phyloP scores from a whole-genome alignment of 176 grass and related monocot genomes.

The Avena sativa region DNA sequence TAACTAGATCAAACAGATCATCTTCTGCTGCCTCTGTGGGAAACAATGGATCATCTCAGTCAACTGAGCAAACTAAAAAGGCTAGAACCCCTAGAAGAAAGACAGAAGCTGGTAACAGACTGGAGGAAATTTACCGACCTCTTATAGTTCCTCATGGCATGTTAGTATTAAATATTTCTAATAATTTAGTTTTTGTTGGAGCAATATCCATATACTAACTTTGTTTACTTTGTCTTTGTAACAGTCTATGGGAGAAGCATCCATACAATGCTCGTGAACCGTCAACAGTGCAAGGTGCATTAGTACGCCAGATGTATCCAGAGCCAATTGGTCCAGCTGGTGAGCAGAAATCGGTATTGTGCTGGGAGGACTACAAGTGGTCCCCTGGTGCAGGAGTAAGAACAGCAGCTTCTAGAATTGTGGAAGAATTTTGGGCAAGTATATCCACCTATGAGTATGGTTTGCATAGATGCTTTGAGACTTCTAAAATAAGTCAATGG shows the following conservation, averaged over 20 bases:
- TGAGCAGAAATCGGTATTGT: neutral
- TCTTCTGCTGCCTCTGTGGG: neutral
- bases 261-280: neutral
- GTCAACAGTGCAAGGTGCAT: neutral
- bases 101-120: neutral
- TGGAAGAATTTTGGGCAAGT: neutral
- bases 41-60: neutral
- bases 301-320: neutral
- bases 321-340: neutral
- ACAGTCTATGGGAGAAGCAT: neutral
- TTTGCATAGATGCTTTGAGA: neutral
- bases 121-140: neutral
- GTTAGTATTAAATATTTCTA: neutral
- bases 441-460: neutral
- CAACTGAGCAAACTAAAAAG: neutral
- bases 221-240: neutral
- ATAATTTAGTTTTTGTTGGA: neutral
- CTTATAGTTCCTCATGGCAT: neutral
- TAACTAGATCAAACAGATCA: neutral
- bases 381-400: neutral
- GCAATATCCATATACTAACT: neutral
- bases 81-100: neutral
- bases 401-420: neutral
- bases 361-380: slow-evolving; percentile 8
- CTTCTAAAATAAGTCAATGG: neutral